Conservation (phyloP, 164 flowering plant genomes). For the Vitis rupestris region DNA sequence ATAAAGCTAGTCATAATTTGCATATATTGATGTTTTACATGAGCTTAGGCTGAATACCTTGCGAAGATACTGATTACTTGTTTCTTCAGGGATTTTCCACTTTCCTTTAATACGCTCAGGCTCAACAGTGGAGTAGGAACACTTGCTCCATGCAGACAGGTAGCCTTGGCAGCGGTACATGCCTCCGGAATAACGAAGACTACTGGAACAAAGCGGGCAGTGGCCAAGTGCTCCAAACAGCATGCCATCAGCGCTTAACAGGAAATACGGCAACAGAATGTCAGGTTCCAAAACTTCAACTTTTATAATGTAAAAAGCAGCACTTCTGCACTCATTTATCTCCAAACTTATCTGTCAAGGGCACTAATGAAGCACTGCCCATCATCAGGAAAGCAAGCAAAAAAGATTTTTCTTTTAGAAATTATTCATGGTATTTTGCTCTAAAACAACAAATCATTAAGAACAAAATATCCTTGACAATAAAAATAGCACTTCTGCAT, state of each 20-base stretch:
- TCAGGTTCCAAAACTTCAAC: constrained; percentile 1
- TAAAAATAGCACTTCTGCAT: not conserved
- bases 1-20: constrained; percentile 7
- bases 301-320: not conserved
- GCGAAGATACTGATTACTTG: constrained; percentile 60
- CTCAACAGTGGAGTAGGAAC: constrained; percentile 71
- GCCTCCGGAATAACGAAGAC: constrained; percentile 67
- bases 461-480: not conserved
- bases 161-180: constrained; percentile 78
- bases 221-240: constrained; percentile 79
- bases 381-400: too few relatives aligned
- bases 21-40: not conserved
- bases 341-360: too few relatives aligned
- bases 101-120: constrained; percentile 69
- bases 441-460: not conserved
- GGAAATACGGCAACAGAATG: constrained; percentile 8
- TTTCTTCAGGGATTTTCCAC: constrained; percentile 85
- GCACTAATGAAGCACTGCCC: too few relatives aligned
- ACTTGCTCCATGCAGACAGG: constrained; percentile 91
- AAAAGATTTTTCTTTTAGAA: too few relatives aligned
- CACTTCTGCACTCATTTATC: too few relatives aligned
- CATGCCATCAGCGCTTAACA: constrained; percentile 91
- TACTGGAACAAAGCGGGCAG: constrained; percentile 80
- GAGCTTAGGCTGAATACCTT: constrained; percentile 45
- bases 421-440: too few relatives aligned